Percentiles rank a stretch among this genome's conserved stretches.
Conservation (phyloP, 331 rosid genomes). For the Quercus phellos region DNA sequence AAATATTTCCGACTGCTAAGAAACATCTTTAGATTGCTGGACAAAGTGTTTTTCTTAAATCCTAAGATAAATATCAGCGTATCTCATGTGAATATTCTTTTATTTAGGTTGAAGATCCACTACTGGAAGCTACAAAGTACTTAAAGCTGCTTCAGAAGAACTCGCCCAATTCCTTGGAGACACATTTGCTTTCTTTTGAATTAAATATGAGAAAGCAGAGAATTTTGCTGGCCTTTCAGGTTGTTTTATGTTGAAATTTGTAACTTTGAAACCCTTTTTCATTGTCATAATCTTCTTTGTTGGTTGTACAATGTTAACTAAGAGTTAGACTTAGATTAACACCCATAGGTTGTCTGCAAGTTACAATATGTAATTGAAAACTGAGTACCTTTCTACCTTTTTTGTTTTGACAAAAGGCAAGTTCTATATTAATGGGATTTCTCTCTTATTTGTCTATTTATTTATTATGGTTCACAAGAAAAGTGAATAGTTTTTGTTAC, state of each 20-base stretch:
- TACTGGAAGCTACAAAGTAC: constrained; percentile 85
- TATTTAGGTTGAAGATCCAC: constrained; percentile 74
- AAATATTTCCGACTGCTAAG: background rate
- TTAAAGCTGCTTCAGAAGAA: constrained; percentile 90
- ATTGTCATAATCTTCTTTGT: background rate
- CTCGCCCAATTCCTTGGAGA: constrained; percentile 76
- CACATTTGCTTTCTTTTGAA: constrained; percentile 90
- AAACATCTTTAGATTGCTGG: background rate
- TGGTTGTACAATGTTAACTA: background rate
- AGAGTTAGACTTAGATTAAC: background rate
- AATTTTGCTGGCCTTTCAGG: constrained; percentile 89
- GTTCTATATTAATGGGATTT: background rate
- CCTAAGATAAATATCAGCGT: background rate
- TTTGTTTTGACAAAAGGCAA: background rate
- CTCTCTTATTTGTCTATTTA: background rate
- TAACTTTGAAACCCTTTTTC: background rate
- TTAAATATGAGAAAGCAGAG: constrained; percentile 73
- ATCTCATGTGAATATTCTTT: constrained; percentile 6
- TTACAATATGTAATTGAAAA: background rate
- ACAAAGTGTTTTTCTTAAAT: background rate
- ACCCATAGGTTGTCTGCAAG: background rate
- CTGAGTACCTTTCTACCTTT: background rate
- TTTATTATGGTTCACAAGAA: background rate
- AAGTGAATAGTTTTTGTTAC: constrained; percentile 4
- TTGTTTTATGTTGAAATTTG: constrained; percentile 17